Base-by-base conservation (phyloP, 495 filamentous ascomycete genomes). In the Penicillium waksmanii region DNA sequence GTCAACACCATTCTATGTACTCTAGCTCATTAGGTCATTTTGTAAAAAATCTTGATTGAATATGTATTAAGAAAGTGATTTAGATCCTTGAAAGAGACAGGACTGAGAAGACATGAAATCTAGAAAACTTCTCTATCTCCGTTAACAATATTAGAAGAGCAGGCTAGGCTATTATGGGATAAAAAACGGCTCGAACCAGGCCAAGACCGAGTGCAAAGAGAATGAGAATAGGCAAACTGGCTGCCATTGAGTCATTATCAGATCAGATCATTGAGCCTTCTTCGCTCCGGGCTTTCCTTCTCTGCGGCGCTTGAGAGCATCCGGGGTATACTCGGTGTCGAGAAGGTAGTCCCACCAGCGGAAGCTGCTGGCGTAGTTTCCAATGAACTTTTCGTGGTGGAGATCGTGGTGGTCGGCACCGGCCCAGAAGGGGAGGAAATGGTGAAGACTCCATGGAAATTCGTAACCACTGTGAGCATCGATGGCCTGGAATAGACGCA, bases 391-490 rank as follows among this genome's bases (percentile, higher is more conserved):
- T 81, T 98, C 95, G 75, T 98, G 95, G 75, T 98, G 95, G 27
- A 91, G 79, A 70, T 98, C 95, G 76, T 98, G 95, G 78, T 97
- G 93, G 59, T 96, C 88, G 35, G 95, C 95, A 63, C 95, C 95
- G 57, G 94, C 95, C 96, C 96, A 98, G 84, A 98, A 96, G 13
- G 95, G 95, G 17, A 98, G 76, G 80, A 98, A 90, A 74, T 96
- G 92, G 73, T 95, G 92, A 69, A 98, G 79, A 69, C 88, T 92
- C 90, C 91, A 98, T 55, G 95, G 95, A 77, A 98, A 98, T 68
- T 98, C 95, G 73, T 98, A 98, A 59, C 95, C 95, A 59, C 86
- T 90, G 80, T 98, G 95, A 19, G 95, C 90, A 75, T 98, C 95
- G 70, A 98, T 98, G 65, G 95, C 96, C 77, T 98, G 95, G 84